Percentiles rank a stretch among this genome's conserved stretches.
phyloP scores from a whole-genome alignment of 441 rosid genomes.

The Aquilaria agallochum region DNA sequence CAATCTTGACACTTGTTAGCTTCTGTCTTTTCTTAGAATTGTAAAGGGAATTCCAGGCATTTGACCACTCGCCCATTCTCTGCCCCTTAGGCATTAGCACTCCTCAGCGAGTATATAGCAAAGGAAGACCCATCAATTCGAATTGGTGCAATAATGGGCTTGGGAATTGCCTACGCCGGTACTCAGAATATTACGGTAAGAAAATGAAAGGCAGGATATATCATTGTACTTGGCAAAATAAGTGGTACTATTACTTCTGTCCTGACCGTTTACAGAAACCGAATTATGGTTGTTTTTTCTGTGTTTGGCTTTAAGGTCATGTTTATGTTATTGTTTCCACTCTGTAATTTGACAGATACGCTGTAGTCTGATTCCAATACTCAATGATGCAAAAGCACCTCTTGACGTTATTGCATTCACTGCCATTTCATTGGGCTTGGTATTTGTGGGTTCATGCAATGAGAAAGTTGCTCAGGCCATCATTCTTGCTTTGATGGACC shows the following conservation, averaged over 20 bases:
- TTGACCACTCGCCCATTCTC: slow-evolving; percentile 18
- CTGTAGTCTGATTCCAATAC: slow-evolving; percentile 51
- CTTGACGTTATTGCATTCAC: slow-evolving; percentile 89
- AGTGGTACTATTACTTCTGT: no score
- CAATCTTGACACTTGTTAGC: background rate
- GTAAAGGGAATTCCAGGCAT: background rate
- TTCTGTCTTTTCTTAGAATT: background rate
- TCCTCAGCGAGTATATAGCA: slow-evolving; percentile 58
- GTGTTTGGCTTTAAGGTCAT: background rate
- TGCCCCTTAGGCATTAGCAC: slow-evolving; percentile 75
- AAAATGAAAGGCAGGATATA: no score
- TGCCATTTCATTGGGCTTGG: slow-evolving; percentile 85
- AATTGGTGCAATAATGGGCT: slow-evolving; percentile 97
- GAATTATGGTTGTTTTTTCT: slow-evolving; percentile 1
- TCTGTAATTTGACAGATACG: slow-evolving; percentile 46
- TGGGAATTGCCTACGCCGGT: slow-evolving; percentile 97
- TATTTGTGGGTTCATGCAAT: slow-evolving; percentile 91
- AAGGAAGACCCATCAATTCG: slow-evolving; percentile 79
- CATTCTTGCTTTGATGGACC: slow-evolving; percentile 73
- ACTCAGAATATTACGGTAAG: slow-evolving; percentile 44
- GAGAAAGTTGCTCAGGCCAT: slow-evolving; percentile 93
- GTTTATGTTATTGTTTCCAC: no score
- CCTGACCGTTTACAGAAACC: no score
- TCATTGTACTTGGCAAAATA: no score
- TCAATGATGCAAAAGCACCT: slow-evolving; percentile 65